Percentiles rank a stretch among this genome's conserved stretches.
Evolutionary conservation across 352 stramenopile genomes (phyloP).

Genomic region (Globisporangium parvum): DNA sequence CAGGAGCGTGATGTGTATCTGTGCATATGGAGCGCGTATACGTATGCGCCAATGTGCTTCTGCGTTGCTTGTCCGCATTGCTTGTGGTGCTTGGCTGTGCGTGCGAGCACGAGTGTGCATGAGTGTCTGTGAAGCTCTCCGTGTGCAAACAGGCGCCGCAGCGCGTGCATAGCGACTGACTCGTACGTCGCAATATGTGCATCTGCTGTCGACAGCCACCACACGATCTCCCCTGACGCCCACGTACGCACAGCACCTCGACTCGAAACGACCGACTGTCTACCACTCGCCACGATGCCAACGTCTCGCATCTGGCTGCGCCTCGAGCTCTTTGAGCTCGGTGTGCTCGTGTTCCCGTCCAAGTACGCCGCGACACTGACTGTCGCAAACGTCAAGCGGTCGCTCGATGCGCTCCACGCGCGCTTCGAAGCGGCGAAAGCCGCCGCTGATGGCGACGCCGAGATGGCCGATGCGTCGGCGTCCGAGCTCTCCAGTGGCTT

Average conservation of each 20-base stretch:
- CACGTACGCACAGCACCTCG: neutral
- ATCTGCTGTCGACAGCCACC: neutral
- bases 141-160: neutral
- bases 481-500: constrained; percentile 14
- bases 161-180: neutral
- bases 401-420: constrained; percentile 49
- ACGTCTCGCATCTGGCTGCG: constrained; percentile 67
- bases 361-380: constrained; percentile 62
- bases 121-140: neutral
- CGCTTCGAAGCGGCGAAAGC: constrained; percentile 23
- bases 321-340: constrained; percentile 84
- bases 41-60: neutral
- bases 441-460: constrained; percentile 20
- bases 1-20: too few species aligned
- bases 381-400: constrained; percentile 51
- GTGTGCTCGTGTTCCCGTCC: constrained; percentile 63
- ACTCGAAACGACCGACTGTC: too few species aligned
- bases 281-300: constrained; percentile 17
- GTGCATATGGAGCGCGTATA: too few species aligned
- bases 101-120: neutral
- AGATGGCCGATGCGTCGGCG: constrained; percentile 26
- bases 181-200: neutral
- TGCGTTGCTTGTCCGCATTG: neutral
- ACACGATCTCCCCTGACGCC: neutral
- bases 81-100: neutral